phyloP scores from a whole-genome alignment of 1,139 yeast species.

The Arxiozyma telluris region DNA sequence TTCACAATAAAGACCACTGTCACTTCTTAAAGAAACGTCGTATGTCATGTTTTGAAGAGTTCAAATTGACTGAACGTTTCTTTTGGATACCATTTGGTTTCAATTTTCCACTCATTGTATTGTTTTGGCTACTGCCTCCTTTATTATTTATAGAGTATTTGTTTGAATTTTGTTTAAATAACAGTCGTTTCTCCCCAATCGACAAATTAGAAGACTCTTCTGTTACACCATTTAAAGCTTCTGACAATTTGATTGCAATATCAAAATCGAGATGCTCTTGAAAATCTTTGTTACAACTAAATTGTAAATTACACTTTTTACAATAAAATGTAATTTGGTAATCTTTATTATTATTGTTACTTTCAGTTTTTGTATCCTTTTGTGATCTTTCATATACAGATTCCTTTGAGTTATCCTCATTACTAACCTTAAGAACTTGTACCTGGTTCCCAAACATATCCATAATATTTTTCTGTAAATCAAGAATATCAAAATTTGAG shows the following conservation, averaged over 20 bases:
- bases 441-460: constrained; percentile 35
- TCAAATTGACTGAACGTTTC: not conserved
- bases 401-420: not conserved
- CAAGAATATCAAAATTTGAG: constrained; percentile 43
- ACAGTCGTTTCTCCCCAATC: constrained; percentile 24
- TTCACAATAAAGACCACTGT: too few species aligned
- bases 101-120: not conserved
- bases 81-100: not conserved
- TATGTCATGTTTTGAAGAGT: not conserved
- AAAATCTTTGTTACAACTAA: constrained; percentile 12
- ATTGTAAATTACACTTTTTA: constrained; percentile 14
- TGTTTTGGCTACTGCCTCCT: not conserved
- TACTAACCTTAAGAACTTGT: constrained; percentile 5
- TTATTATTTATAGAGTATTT: not conserved
- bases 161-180: constrained; percentile 7
- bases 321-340: not conserved
- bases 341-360: not conserved
- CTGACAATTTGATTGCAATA: constrained; percentile 25
- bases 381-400: not conserved
- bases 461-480: constrained; percentile 40
- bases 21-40: not conserved
- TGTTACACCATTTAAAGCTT: constrained; percentile 24
- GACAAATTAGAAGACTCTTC: constrained; percentile 20
- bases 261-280: constrained; percentile 29
- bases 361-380: too few species aligned